Percentiles rank a stretch among this genome's conserved stretches.
Conservation (phyloP, 2,329 filamentous ascomycete genomes). For the Diaporthe vexans region DNA sequence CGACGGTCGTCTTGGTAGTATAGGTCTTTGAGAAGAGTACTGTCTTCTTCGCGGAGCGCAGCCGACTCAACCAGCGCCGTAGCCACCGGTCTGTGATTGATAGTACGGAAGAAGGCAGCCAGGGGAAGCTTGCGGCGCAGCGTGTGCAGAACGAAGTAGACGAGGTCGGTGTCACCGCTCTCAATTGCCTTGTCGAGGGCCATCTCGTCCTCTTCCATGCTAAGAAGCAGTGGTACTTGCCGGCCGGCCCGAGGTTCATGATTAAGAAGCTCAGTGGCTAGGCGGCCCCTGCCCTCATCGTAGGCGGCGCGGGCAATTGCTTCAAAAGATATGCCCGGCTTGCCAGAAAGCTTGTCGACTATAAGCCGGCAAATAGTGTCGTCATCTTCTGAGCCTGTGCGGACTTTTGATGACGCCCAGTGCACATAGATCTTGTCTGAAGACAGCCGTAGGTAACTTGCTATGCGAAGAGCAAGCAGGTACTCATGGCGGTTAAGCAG, state of each 20-base stretch:
- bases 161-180: constrained; percentile 92
- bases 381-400: constrained; percentile 86
- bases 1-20: constrained; percentile 98
- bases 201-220: constrained; percentile 95
- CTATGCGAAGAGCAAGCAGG: constrained; percentile 88
- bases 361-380: constrained; percentile 89
- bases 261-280: constrained; percentile 92
- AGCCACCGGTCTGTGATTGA: constrained; percentile 87
- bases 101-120: constrained; percentile 91
- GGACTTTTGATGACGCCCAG: constrained; percentile 96
- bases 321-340: constrained; percentile 95
- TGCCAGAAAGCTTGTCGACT: constrained; percentile 87
- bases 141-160: constrained; percentile 89
- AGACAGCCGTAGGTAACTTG: constrained; percentile 87
- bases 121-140: constrained; percentile 92
- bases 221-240: constrained; percentile 92
- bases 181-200: constrained; percentile 97
- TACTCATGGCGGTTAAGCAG: constrained; percentile 93
- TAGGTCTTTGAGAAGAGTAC: constrained; percentile 89
- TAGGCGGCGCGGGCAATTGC: constrained; percentile 93
- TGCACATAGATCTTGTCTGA: constrained; percentile 94
- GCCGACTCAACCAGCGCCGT: constrained; percentile 91
- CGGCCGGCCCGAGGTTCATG: constrained; percentile 95
- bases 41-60: constrained; percentile 78
- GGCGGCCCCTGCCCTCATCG: constrained; percentile 89